Evolutionary conservation across 805 yeast genomes (phyloP).

Genomic region (Sugiyamaella floridensis): DNA sequence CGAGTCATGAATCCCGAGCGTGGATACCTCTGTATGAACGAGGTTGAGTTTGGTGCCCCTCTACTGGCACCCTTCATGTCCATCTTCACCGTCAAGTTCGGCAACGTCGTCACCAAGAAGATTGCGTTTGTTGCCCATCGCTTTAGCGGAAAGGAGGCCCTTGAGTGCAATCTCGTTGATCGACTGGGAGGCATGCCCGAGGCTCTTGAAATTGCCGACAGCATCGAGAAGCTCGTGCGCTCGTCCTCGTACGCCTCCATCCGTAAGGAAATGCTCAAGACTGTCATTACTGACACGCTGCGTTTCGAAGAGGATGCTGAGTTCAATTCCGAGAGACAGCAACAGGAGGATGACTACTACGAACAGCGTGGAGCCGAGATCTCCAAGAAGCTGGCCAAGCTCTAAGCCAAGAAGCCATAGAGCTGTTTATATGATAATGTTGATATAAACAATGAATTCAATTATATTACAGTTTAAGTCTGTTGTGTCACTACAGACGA

Average conservation of each 20-base stretch:
- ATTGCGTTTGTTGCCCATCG: constrained; percentile 31
- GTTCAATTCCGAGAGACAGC: background rate
- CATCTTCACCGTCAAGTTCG: constrained; percentile 28
- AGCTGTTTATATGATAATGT: background rate
- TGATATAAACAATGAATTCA: background rate
- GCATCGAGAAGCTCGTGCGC: constrained; percentile 19
- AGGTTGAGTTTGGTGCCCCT: constrained; percentile 34
- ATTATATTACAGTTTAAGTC: background rate
- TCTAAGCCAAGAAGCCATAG: constrained; percentile 4
- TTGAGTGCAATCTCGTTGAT: constrained; percentile 27
- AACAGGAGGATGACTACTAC: constrained; percentile 16
- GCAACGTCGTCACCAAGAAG: constrained; percentile 26
- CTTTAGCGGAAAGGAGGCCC: constrained; percentile 28
- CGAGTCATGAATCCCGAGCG: constrained; percentile 33
- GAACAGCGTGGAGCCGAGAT: constrained; percentile 4
- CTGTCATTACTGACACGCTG: constrained; percentile 22
- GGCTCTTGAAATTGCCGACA: constrained; percentile 27
- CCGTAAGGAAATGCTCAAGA: constrained; percentile 25
- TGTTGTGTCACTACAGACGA: constrained; percentile 7
- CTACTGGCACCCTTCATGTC: constrained; percentile 32
- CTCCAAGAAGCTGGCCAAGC: constrained; percentile 12
- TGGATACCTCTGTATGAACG: constrained; percentile 36
- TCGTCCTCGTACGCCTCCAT: constrained; percentile 30
- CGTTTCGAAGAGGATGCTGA: constrained; percentile 14
- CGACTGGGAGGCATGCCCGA: constrained; percentile 30